Percentiles rank a stretch among this genome's conserved stretches.
phyloP scores from a whole-genome alignment of 2,329 filamentous ascomycete genomes.

The Rhinocladiella similis region DNA sequence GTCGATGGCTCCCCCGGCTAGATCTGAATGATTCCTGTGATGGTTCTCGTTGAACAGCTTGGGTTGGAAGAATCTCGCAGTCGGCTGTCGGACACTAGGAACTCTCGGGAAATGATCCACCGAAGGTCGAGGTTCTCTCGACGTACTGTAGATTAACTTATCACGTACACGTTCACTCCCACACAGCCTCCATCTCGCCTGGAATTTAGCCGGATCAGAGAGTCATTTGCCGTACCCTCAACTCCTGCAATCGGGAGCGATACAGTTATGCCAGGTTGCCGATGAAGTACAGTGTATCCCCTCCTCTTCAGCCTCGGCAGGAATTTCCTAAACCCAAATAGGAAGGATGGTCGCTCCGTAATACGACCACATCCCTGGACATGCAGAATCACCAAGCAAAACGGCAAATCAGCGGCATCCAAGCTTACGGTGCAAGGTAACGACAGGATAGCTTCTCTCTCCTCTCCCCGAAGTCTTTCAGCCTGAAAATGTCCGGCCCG shows the following conservation, averaged over 20 bases:
- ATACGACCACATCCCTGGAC: too few relatives aligned
- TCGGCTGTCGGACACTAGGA: too few relatives aligned
- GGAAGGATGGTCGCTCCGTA: not conserved
- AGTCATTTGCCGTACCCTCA: constrained; percentile 11
- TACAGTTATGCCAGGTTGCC: not conserved
- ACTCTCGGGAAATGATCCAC: constrained; percentile 7
- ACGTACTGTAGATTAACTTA: too few relatives aligned
- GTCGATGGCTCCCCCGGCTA: too few relatives aligned
- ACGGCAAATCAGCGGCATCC: too few relatives aligned
- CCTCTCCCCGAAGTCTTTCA: not conserved
- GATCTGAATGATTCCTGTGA: too few relatives aligned
- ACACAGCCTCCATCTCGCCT: constrained; percentile 3
- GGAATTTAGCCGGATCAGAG: constrained; percentile 12
- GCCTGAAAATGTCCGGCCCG: constrained; percentile 14
- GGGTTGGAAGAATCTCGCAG: too few relatives aligned
- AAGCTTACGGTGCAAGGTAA: too few relatives aligned
- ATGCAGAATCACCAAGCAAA: too few relatives aligned
- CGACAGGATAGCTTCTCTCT: too few relatives aligned
- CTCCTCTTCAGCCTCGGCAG: too few relatives aligned
- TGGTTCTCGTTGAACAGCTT: too few relatives aligned
- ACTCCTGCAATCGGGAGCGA: not conserved
- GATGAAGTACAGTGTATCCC: not conserved
- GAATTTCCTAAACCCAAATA: not conserved
- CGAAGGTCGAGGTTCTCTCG: not conserved
- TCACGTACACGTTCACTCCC: not conserved